A percentile compares a stretch with the other conserved stretches of the same genome.
Evolutionary conservation across 2,329 filamentous ascomycete genomes (phyloP).

Genomic region (Fusarium sulawesiense): DNA sequence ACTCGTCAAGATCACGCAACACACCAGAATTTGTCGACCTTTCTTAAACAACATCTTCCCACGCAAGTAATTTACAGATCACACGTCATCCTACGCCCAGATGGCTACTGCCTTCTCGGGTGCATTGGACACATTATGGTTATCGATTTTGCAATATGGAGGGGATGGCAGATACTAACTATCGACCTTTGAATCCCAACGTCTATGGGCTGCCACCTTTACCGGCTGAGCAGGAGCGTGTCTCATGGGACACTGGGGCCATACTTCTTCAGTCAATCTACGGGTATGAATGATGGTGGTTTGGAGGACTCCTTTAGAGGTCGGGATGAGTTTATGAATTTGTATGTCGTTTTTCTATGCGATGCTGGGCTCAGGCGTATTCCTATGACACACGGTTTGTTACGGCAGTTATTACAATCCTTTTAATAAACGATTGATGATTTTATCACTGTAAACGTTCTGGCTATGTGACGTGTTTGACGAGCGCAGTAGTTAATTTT

Average conservation of each 20-base stretch:
- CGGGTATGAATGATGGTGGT: constrained; percentile 37
- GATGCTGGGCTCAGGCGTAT: constrained; percentile 29
- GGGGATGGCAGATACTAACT: constrained; percentile 50
- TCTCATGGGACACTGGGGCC: constrained; percentile 29
- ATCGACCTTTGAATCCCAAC: constrained; percentile 43
- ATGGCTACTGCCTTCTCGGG: constrained; percentile 61
- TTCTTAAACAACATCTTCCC: constrained; percentile 62
- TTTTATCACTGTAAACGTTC: constrained; percentile 25
- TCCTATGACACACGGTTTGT: constrained; percentile 27
- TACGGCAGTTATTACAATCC: constrained; percentile 34
- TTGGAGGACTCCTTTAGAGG: constrained; percentile 29
- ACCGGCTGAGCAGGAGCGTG: constrained; percentile 15
- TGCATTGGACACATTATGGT: constrained; percentile 72
- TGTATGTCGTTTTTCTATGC: constrained; percentile 43
- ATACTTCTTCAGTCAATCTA: constrained; percentile 39
- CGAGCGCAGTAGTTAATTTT: not conserved
- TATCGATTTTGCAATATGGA: constrained; percentile 69
- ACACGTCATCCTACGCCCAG: constrained; percentile 68
- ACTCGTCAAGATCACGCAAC: constrained; percentile 50
- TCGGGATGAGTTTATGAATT: constrained; percentile 33
- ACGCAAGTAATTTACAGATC: constrained; percentile 65
- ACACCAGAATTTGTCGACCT: constrained; percentile 59
- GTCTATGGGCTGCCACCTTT: constrained; percentile 35
- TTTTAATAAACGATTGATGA: constrained; percentile 41
- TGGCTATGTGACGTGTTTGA: not conserved